Evolutionary conservation across 192 early-diverging fungal genomes (phyloP).

Genomic region (Coemansia sp.): DNA sequence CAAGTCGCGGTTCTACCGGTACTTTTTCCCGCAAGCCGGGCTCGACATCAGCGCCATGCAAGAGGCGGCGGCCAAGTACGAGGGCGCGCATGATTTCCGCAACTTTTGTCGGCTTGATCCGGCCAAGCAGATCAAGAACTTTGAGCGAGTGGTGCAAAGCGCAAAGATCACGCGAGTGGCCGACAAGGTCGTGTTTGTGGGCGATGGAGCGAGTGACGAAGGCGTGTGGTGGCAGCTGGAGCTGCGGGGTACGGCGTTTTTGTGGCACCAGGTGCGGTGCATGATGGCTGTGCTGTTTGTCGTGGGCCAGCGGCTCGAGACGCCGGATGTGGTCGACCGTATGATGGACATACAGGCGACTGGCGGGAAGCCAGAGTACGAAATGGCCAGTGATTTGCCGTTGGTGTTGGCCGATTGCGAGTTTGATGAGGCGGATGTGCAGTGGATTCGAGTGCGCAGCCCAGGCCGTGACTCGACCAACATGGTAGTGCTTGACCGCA

Average conservation of each 20-base stretch:
- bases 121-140: constrained; percentile 75
- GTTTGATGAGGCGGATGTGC: constrained; percentile 58
- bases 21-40: constrained; percentile 70
- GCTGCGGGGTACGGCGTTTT: constrained; percentile 83
- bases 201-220: constrained; percentile 11
- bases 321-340: constrained; percentile 64
- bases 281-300: constrained; percentile 91
- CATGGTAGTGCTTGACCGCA: constrained; percentile 34
- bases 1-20: constrained; percentile 80
- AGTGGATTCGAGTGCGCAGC: constrained; percentile 61
- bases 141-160: constrained; percentile 70
- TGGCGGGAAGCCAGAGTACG: constrained; percentile 80
- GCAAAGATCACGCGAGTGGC: constrained; percentile 60
- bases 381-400: constrained; percentile 88
- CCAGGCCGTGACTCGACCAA: constrained; percentile 20
- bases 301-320: constrained; percentile 79
- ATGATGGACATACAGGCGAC: constrained; percentile 68
- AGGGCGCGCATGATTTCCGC: constrained; percentile 90
- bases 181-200: constrained; percentile 27
- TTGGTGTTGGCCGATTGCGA: constrained; percentile 87
- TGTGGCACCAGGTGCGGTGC: constrained; percentile 98
- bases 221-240: constrained; percentile 62
- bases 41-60: constrained; percentile 79
- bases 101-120: constrained; percentile 96
- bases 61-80: constrained; percentile 63